These are phyloP conservation scores for Zopfia rhizophila DNA, from an alignment of 2,329 filamentous ascomycete genomes.

Conservation along the genomic window DNA sequence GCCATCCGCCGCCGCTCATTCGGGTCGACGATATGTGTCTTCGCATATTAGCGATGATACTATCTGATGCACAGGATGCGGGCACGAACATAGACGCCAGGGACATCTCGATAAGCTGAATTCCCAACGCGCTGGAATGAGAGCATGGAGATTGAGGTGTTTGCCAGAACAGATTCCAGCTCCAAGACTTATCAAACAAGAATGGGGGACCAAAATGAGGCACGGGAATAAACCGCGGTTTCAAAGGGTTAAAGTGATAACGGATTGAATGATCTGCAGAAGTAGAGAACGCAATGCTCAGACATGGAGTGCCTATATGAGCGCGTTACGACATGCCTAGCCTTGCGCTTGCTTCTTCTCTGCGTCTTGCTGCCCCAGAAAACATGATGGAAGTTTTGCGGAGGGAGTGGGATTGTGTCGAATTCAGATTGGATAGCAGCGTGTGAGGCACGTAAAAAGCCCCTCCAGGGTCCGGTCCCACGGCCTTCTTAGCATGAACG, in stretches of 20 bases:
- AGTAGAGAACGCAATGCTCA: conserved; percentile 1
- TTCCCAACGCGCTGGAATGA: conserved; percentile 42
- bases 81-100: conserved; percentile 39
- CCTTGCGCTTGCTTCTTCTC: conserved; percentile 10
- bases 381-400: conserved; percentile 2
- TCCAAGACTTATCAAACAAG: conserved; percentile 10
- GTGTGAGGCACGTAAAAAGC: conserved; percentile 2
- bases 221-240: not conserved
- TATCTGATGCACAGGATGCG: not conserved
- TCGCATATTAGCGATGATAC: conserved; percentile 3
- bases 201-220: not conserved
- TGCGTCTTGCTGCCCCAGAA: conserved; percentile 4
- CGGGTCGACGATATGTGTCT: conserved; percentile 28
- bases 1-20: conserved; percentile 30
- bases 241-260: conserved; percentile 5
- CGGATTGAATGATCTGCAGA: conserved; percentile 16
- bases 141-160: conserved; percentile 29
- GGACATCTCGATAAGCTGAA: conserved; percentile 44
- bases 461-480: conserved; percentile 18
- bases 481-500: conserved; percentile 16
- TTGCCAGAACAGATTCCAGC: not conserved
- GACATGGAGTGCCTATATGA: conserved; percentile 7
- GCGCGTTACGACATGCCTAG: conserved; percentile 3
- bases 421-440: conserved; percentile 24
- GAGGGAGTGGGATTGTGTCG: conserved; percentile 17